Conservation (phyloP, 148 eudicot genomes). For the Camellia granthamiana region DNA sequence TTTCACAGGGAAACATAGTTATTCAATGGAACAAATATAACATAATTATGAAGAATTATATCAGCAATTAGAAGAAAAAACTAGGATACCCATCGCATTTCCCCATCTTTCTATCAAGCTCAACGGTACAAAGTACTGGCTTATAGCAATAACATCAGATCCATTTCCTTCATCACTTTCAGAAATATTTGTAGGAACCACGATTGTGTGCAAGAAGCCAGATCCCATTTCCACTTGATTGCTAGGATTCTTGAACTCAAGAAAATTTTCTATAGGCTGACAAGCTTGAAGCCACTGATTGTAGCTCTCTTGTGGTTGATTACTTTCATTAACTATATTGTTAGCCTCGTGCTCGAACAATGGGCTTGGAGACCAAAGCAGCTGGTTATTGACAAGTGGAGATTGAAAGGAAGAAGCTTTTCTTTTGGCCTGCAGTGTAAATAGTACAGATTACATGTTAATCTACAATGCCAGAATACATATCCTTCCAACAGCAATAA, state of each 20-base stretch:
- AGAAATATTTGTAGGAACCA: conserved; percentile 19
- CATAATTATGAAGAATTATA: not conserved
- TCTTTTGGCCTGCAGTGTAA: conserved; percentile 77
- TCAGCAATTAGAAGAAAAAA: conserved; percentile 3
- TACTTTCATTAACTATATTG: conserved; percentile 25
- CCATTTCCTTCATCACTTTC: conserved; percentile 31
- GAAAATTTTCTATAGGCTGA: conserved; percentile 62
- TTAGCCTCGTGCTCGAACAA: conserved; percentile 38
- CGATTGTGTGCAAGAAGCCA: conserved; percentile 5
- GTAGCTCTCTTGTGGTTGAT: conserved; percentile 26
- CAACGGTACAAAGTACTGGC: conserved; percentile 61
- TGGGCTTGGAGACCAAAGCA: conserved; percentile 55
- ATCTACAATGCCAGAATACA: not conserved
- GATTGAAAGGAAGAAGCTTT: conserved; percentile 48
- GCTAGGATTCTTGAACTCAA: conserved; percentile 43
- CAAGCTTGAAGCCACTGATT: conserved; percentile 39
- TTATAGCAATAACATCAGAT: conserved; percentile 30
- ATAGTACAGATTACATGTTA: not conserved
- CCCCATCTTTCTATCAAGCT: conserved; percentile 87
- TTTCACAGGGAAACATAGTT: not conserved
- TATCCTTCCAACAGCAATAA: not conserved
- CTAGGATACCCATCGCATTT: conserved; percentile 96
- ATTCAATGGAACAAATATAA: not conserved
- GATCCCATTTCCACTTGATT: conserved; percentile 24
- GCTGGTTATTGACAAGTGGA: conserved; percentile 44